A percentile compares a stretch with the other conserved stretches of the same genome.
These are phyloP conservation scores for Annona cherimola DNA, from an alignment of 164 flowering plant genomes.

Conservation along the genomic window DNA sequence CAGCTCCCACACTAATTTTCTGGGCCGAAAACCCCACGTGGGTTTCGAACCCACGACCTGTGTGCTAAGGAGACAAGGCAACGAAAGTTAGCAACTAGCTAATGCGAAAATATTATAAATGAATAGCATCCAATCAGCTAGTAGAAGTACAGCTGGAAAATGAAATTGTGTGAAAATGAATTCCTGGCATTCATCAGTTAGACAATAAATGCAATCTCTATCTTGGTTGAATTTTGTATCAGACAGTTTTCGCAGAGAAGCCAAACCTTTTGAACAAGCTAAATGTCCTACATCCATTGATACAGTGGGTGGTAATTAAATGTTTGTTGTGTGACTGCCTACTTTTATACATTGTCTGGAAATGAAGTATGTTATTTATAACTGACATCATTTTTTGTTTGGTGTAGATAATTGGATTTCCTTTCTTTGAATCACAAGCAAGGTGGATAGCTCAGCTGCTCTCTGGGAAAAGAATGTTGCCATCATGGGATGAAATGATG, in stretches of 20 bases:
- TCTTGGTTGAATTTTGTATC: not conserved
- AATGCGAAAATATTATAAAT: too few relatives aligned
- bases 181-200: not conserved
- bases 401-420: constrained; percentile 68
- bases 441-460: constrained; percentile 82
- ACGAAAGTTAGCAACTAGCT: not conserved
- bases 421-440: constrained; percentile 94
- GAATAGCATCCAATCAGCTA: not conserved
- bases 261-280: not conserved
- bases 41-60: too few relatives aligned
- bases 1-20: too few relatives aligned
- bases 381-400: not conserved
- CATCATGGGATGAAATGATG: constrained; percentile 89
- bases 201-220: not conserved
- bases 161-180: not conserved
- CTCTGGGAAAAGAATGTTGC: constrained; percentile 68
- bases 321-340: not conserved
- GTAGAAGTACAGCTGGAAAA: not conserved
- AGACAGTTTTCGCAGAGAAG: not conserved
- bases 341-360: not conserved
- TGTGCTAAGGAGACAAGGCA: too few relatives aligned
- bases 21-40: too few relatives aligned
- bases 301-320: not conserved
- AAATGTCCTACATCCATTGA: not conserved
- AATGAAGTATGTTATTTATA: not conserved